Evolutionary conservation across 2,329 filamentous ascomycete species (phyloP).

Genomic region (Sordariomycetes sp.): DNA sequence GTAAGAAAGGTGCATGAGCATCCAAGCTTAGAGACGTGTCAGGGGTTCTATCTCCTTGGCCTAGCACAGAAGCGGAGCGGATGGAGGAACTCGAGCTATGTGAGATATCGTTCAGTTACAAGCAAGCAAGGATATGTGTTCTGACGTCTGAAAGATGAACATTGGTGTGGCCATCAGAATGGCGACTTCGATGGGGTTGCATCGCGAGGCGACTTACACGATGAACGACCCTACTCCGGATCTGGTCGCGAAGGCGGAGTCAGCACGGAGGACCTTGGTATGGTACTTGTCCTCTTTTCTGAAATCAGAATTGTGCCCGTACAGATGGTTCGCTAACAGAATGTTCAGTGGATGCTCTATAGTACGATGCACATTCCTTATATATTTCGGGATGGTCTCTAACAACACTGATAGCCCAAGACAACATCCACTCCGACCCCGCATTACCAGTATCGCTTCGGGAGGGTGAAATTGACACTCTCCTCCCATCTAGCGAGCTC

Average conservation of each 20-base stretch:
- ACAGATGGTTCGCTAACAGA: neutral
- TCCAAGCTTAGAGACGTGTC: conserved; percentile 39
- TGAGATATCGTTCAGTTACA: conserved; percentile 16
- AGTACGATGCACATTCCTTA: conserved; percentile 15
- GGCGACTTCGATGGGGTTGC: conserved; percentile 39
- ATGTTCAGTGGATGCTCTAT: conserved; percentile 40
- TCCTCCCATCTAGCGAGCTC: conserved; percentile 37
- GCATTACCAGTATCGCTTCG: conserved; percentile 35
- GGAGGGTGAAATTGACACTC: conserved; percentile 37
- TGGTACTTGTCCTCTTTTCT: conserved; percentile 10
- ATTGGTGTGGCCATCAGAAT: conserved; percentile 42
- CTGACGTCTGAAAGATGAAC: conserved; percentile 27
- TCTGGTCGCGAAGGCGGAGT: conserved; percentile 34
- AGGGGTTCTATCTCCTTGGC: conserved; percentile 44
- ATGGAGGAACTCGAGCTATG: conserved; percentile 37
- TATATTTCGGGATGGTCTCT: neutral
- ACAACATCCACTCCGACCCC: conserved; percentile 40
- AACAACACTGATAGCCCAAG: conserved; percentile 23
- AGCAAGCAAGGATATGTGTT: neutral
- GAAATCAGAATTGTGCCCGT: neutral
- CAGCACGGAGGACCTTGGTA: conserved; percentile 42
- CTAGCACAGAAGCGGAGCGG: conserved; percentile 46
- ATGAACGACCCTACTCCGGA: conserved; percentile 26
- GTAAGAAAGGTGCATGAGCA: conserved; percentile 35
- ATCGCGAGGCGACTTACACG: conserved; percentile 40